These are phyloP conservation scores for Capillidium heterosporum DNA, from an alignment of 371 early-diverging fungal genomes.

Conservation along the genomic window DNA sequence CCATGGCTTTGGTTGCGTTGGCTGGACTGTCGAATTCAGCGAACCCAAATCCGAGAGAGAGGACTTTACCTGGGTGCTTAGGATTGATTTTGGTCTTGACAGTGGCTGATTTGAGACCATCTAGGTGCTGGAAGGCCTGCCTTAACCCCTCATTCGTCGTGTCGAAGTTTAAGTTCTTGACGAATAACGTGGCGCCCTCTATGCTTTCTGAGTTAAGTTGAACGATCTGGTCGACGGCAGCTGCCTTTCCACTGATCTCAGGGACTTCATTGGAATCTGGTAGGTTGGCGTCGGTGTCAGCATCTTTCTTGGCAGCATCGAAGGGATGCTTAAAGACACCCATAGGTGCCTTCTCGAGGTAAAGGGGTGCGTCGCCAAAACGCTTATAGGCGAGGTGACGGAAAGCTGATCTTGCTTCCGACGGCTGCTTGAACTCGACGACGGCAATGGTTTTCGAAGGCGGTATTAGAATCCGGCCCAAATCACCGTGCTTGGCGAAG, in stretches of 20 bases:
- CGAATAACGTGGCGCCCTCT: conserved; percentile 57
- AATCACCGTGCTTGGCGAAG: conserved; percentile 68
- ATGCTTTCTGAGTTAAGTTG: conserved; percentile 17
- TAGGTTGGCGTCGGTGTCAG: conserved; percentile 11
- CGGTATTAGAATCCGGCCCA: conserved; percentile 75
- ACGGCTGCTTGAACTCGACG: conserved; percentile 76
- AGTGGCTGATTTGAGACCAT: conserved; percentile 55
- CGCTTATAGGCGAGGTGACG: conserved; percentile 71
- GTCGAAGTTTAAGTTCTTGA: conserved; percentile 85
- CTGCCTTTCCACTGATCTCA: conserved; percentile 10
- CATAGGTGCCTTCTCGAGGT: conserved; percentile 84
- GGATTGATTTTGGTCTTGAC: conserved; percentile 65
- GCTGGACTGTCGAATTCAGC: conserved; percentile 68
- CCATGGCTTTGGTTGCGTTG: conserved; percentile 59
- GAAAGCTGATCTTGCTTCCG: conserved; percentile 83
- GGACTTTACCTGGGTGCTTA: conserved; percentile 44
- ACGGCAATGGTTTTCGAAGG: conserved; percentile 89
- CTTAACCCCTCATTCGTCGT: conserved; percentile 59
- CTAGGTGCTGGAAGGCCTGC: conserved; percentile 42
- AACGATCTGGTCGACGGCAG: conserved; percentile 18
- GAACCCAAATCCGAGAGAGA: conserved; percentile 96
- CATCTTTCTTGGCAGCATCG: conserved; percentile 13
- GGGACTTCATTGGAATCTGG: conserved; percentile 14
- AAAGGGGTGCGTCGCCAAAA: conserved; percentile 76
- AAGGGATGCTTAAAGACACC: conserved; percentile 41